Evolutionary conservation across 495 filamentous ascomycete species (phyloP).

Genomic region (Hypomontagnella submonticulosa): DNA sequence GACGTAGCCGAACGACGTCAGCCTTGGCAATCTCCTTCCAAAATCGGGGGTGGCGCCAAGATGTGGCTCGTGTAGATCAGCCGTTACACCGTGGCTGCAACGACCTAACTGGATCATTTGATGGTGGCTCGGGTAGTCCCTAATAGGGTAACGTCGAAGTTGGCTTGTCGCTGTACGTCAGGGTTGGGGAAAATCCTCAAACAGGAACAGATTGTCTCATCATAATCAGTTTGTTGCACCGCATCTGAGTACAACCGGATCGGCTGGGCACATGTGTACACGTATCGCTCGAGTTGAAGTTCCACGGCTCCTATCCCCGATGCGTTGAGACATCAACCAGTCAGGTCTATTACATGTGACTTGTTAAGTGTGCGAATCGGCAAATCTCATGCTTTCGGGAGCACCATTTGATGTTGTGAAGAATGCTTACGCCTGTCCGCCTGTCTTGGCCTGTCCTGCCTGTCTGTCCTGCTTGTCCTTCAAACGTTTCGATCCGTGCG

Average conservation of each 20-base stretch:
- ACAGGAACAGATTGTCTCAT: slow-evolving; percentile 46
- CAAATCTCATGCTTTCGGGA: slow-evolving; percentile 44
- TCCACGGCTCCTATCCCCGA: slow-evolving; percentile 42
- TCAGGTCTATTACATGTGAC: slow-evolving; percentile 42
- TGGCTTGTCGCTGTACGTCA: slow-evolving; percentile 39
- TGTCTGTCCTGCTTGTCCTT: too few species aligned
- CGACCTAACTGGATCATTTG: too few species aligned
- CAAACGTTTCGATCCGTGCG: slow-evolving; percentile 40
- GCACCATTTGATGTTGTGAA: slow-evolving; percentile 10
- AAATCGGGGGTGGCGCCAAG: slow-evolving; percentile 15
- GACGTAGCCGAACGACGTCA: too few species aligned
- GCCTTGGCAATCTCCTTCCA: background rate
- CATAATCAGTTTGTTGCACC: slow-evolving; percentile 45
- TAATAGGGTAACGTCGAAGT: background rate
- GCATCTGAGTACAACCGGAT: slow-evolving; percentile 45
- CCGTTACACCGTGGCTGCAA: slow-evolving; percentile 1
- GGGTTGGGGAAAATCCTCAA: slow-evolving; percentile 38
- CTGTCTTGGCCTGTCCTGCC: too few species aligned
- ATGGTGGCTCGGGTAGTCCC: too few species aligned
- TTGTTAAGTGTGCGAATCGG: slow-evolving; percentile 40
- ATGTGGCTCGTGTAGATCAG: slow-evolving; percentile 18
- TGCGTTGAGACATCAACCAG: slow-evolving; percentile 34
- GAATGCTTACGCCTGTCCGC: slow-evolving; percentile 21
- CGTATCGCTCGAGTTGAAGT: slow-evolving; percentile 47
- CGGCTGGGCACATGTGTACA: slow-evolving; percentile 47